Evolutionary conservation across 2,329 filamentous ascomycete genomes (phyloP), one percentile per base, ranked within the genome.

Genomic region (Ascochyta pisi): DNA sequence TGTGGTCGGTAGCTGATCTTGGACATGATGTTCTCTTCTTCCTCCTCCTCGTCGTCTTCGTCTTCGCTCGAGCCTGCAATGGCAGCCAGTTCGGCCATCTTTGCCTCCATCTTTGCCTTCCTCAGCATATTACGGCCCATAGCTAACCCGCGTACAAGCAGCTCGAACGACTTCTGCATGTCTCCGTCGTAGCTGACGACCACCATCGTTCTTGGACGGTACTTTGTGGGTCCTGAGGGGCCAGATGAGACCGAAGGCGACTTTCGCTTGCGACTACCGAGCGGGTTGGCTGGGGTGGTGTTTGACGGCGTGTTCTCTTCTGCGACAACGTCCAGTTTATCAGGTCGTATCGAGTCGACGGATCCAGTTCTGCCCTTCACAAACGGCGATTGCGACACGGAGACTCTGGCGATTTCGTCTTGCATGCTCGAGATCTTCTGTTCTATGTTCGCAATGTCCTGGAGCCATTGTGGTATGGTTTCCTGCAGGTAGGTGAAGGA

Each of bases 101-200:
- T 89, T 51, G 88, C 87, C 49, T 90, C 89, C 89, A 92, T 91
- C 77, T 91, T 95, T 48, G 89, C 91, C 76, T 94, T 96, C 44
- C 93, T 88, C 74, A 97, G 88, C 62, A 91, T 82, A 75, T 96
- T 96, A 54, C 93, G 83, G 45, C 89, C 90, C 1, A 86, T 85
- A 5, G 90, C 91, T 33, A 97, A 87, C 52, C 90, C 89, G 59
- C 91, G 88, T 53, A 96, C 92, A 45, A 96, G 79, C 51, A 89
- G 83, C 66, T 96, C 92, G 62, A 97, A 92, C 35, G 89, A 86
- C 46, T 86, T 86, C 71, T 97, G 92, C 3, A 96, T 88, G 59
- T 91, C 88, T 64, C 89, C 91, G 71, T 97, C 93, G 72, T 97
- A 97, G 76, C 92, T 93, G n/a, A 97, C 90, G 37, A 95, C 88